These are phyloP conservation scores for Colletotrichum lini DNA, from an alignment of 2,329 filamentous ascomycete genomes.

Conservation along the genomic window DNA sequence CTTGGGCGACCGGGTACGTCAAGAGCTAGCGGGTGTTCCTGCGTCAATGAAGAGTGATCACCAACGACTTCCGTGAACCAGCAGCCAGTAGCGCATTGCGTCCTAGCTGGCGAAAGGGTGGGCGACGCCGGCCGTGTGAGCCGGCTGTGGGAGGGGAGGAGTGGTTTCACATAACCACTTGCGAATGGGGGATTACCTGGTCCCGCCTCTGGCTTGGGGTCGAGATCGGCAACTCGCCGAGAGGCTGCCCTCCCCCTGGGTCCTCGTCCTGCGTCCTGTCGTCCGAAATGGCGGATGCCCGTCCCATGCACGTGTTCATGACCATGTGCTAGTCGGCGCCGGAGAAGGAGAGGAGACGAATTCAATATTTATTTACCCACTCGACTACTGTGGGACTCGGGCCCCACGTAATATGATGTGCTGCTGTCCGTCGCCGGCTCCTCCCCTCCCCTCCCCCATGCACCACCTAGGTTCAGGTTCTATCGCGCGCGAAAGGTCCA, in stretches of 20 bases:
- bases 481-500: not conserved
- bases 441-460: not conserved
- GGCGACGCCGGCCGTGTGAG: constrained; percentile 20
- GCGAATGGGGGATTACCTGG: not conserved
- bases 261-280: constrained; percentile 2
- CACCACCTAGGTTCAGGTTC: not conserved
- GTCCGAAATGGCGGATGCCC: not conserved
- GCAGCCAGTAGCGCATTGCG: not conserved
- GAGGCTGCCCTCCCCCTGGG: constrained; percentile 1
- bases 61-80: not conserved
- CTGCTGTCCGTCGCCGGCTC: not conserved
- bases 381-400: constrained; percentile 3
- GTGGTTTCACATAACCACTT: not conserved
- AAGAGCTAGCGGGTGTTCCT: constrained; percentile 3
- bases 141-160: not conserved
- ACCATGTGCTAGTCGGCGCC: not conserved
- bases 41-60: not conserved
- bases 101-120: not conserved
- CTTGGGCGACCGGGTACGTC: not conserved
- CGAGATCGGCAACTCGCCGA: constrained; percentile 7
- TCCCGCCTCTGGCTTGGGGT: not conserved
- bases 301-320: not conserved
- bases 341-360: not conserved
- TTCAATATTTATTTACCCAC: constrained; percentile 13
- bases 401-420: not conserved